Evolutionary conservation across 805 yeast genomes (phyloP).

Genomic region (Starmerella sirachaensis): DNA sequence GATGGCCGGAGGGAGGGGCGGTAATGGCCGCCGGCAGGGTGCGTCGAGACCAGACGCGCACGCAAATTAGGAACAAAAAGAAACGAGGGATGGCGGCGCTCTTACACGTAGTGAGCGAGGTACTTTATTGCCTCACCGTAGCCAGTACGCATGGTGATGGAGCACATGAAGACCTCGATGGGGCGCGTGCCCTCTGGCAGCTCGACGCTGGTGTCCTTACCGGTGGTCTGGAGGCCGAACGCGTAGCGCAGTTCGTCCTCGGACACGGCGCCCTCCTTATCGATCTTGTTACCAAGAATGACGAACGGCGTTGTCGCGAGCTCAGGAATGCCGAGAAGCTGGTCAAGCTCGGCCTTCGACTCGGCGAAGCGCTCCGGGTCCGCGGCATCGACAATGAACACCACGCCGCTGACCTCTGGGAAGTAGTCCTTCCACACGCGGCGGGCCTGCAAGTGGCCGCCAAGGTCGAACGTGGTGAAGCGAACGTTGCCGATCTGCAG

Average conservation of each 20-base stretch:
- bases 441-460: slow-evolving; percentile 98
- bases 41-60: no score
- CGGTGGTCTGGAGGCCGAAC: slow-evolving; percentile 81
- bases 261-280: slow-evolving; percentile 82
- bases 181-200: slow-evolving; percentile 65
- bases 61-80: not conserved
- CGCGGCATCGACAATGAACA: slow-evolving; percentile 91
- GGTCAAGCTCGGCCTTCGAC: slow-evolving; percentile 88
- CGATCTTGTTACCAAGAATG: slow-evolving; percentile 93
- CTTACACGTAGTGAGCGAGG: slow-evolving; percentile 86
- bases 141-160: slow-evolving; percentile 97
- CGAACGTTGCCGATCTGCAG: slow-evolving; percentile 90
- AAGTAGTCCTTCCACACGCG: slow-evolving; percentile 98
- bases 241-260: slow-evolving; percentile 90
- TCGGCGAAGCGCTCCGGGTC: slow-evolving; percentile 92
- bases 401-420: slow-evolving; percentile 98
- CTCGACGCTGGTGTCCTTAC: slow-evolving; percentile 62
- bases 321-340: slow-evolving; percentile 85
- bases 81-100: not conserved
- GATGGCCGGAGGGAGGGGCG: no score
- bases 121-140: slow-evolving; percentile 97
- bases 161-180: slow-evolving; percentile 92
- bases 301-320: slow-evolving; percentile 81
- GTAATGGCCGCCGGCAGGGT: no score
- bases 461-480: slow-evolving; percentile 95